Conservation (phyloP, 2,329 filamentous ascomycete genomes). For the Talaromyces sp. region DNA sequence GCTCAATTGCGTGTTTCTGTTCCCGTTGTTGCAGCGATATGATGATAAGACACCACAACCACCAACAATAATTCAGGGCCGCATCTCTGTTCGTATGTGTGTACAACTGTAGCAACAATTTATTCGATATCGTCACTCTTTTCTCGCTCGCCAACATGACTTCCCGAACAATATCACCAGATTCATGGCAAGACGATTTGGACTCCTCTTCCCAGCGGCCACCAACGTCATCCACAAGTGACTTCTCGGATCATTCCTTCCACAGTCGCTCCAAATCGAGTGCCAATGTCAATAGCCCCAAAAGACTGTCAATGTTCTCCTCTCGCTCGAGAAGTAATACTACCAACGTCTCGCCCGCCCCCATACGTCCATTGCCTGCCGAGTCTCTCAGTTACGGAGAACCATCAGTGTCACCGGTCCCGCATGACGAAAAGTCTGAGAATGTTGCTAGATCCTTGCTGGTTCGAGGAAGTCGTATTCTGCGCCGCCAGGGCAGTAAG, state of each 20-base stretch:
- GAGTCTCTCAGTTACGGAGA: slow-evolving; percentile 36
- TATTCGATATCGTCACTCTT: neutral
- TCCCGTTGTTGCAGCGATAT: neutral
- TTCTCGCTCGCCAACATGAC: neutral
- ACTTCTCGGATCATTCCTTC: slow-evolving; percentile 29
- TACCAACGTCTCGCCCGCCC: slow-evolving; percentile 48
- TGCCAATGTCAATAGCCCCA: slow-evolving; percentile 34
- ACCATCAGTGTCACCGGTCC: slow-evolving; percentile 23
- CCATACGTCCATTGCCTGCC: slow-evolving; percentile 39
- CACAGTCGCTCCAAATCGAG: slow-evolving; percentile 34
- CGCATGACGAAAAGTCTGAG: slow-evolving; percentile 33
- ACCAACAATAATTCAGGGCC: neutral
- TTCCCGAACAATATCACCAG: slow-evolving; percentile 4
- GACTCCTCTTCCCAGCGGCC: slow-evolving; percentile 28
- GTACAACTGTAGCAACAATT: neutral
- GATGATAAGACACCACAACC: neutral
- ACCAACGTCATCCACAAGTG: slow-evolving; percentile 29
- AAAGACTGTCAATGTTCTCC: slow-evolving; percentile 37
- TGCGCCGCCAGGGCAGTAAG: slow-evolving; percentile 45
- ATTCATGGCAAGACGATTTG: slow-evolving; percentile 19
- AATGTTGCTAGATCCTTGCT: slow-evolving; percentile 38
- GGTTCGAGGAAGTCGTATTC: slow-evolving; percentile 42
- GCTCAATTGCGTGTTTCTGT: neutral
- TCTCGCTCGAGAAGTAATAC: slow-evolving; percentile 40
- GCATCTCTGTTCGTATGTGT: neutral